Evolutionary conservation across 208 protist genomes (phyloP).

Genomic region (Acanthamoeba lenticulata): DNA sequence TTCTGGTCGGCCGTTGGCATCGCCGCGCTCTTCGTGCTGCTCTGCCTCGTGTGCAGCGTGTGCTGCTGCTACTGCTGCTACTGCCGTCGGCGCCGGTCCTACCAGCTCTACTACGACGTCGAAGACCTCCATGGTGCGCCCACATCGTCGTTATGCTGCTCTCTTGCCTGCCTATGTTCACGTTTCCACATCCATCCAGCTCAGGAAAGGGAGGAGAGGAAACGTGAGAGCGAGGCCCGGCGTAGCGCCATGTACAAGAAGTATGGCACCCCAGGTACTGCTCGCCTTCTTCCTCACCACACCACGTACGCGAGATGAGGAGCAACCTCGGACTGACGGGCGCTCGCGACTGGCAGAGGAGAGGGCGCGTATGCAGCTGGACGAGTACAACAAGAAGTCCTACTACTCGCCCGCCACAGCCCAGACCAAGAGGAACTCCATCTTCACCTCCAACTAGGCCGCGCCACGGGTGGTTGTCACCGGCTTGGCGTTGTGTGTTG

Average conservation of each 20-base stretch:
- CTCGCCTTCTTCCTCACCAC: not conserved
- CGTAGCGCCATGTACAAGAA: not conserved
- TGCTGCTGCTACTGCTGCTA: slow-evolving; percentile 53
- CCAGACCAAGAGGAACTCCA: slow-evolving; percentile 1
- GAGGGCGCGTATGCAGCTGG: not conserved
- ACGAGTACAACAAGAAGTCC: slow-evolving; percentile 21
- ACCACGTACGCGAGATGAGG: no score
- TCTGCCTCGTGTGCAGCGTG: not conserved
- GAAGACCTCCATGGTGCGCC: not conserved
- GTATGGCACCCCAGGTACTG: not conserved
- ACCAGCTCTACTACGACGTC: slow-evolving; percentile 44
- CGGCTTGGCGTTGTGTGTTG: no score
- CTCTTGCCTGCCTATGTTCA: not conserved
- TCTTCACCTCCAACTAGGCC: not conserved
- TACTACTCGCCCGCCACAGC: not conserved
- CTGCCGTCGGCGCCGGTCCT: not conserved
- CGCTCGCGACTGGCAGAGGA: not conserved
- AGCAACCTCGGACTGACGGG: not conserved
- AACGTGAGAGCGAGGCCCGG: not conserved
- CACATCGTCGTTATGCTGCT: not conserved
- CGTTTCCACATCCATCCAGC: not conserved
- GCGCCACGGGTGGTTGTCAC: no score
- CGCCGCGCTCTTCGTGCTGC: not conserved
- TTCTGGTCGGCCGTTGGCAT: slow-evolving; percentile 51
- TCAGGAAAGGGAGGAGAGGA: not conserved